phyloP scores from a whole-genome alignment of 2,329 filamentous ascomycete genomes.

The Talaromyces sp. region DNA sequence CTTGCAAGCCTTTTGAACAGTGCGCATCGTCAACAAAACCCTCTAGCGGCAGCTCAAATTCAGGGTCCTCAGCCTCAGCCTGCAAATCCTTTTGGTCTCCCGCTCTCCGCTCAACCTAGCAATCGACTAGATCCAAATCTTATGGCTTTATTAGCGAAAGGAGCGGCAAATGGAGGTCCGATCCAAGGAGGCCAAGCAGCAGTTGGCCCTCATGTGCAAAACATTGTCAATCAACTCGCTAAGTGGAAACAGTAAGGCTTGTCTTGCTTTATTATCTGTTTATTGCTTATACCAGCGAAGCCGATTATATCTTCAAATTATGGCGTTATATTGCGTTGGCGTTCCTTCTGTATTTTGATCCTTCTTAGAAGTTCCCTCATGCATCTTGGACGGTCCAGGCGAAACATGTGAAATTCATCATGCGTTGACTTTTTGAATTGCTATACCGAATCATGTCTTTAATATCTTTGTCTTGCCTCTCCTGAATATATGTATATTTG shows the following conservation, averaged over 20 bases:
- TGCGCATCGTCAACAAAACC: slow-evolving; percentile 37
- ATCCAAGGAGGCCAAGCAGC: slow-evolving; percentile 35
- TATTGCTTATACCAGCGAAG: not conserved
- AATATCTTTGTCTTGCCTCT: not conserved
- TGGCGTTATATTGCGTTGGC: slow-evolving; percentile 9
- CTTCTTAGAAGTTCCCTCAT: not conserved
- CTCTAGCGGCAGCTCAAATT: slow-evolving; percentile 26
- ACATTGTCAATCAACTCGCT: slow-evolving; percentile 49
- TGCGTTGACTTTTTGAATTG: not conserved
- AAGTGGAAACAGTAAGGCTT: slow-evolving; percentile 47
- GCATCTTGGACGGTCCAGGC: slow-evolving; percentile 17
- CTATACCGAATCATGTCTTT: not conserved
- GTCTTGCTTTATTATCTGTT: not conserved
- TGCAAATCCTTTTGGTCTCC: slow-evolving; percentile 31
- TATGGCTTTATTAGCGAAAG: slow-evolving; percentile 40
- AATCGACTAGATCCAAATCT: slow-evolving; percentile 38
- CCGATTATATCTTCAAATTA: not conserved
- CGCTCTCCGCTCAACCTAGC: slow-evolving; percentile 25
- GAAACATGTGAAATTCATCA: slow-evolving; percentile 8
- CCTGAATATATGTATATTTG: slow-evolving; percentile 18
- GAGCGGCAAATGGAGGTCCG: slow-evolving; percentile 36
- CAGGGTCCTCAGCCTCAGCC: slow-evolving; percentile 30
- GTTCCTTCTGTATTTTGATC: not conserved
- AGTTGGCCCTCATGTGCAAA: slow-evolving; percentile 44
- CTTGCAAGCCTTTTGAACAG: slow-evolving; percentile 44